These are phyloP conservation scores for Aspergillus avenaceus DNA, from an alignment of 495 filamentous ascomycete species.

Conservation along the genomic window DNA sequence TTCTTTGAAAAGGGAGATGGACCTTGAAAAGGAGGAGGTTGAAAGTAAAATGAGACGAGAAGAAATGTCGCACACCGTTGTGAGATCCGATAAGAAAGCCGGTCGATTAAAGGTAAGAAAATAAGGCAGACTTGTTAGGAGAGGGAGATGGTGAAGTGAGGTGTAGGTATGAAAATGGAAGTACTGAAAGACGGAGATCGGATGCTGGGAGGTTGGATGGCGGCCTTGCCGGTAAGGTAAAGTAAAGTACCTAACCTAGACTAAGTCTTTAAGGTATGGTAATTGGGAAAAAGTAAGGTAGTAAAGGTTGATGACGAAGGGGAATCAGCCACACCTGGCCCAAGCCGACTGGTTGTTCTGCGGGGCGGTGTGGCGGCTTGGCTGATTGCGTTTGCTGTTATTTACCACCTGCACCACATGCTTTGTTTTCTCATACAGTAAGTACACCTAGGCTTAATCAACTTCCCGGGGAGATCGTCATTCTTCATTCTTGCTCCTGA, in stretches of 20 bases:
- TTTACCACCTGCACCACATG: slow-evolving; percentile 16
- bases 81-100: too few relatives aligned
- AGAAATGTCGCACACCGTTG: not conserved
- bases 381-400: slow-evolving; percentile 5
- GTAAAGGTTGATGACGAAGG: slow-evolving; percentile 23
- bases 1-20: slow-evolving; percentile 10
- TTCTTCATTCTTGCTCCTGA: not conserved
- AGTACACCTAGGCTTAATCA: slow-evolving; percentile 1
- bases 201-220: slow-evolving; percentile 19
- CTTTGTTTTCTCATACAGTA: not conserved
- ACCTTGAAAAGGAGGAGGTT: not conserved
- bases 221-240: slow-evolving; percentile 8
- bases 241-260: too few relatives aligned
- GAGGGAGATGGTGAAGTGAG: not conserved
- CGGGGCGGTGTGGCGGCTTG: slow-evolving; percentile 20
- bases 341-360: slow-evolving; percentile 11
- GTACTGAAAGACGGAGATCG: slow-evolving; percentile 11
- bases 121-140: too few relatives aligned
- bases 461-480: not conserved
- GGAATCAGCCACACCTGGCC: slow-evolving; percentile 21
- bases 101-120: too few relatives aligned
- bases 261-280: too few relatives aligned
- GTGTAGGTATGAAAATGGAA: too few relatives aligned
- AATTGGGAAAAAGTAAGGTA: too few relatives aligned
- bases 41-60: slow-evolving; percentile 2